Base-by-base conservation (phyloP, 148 eudicot species). In the Chenopodium quinoa region DNA sequence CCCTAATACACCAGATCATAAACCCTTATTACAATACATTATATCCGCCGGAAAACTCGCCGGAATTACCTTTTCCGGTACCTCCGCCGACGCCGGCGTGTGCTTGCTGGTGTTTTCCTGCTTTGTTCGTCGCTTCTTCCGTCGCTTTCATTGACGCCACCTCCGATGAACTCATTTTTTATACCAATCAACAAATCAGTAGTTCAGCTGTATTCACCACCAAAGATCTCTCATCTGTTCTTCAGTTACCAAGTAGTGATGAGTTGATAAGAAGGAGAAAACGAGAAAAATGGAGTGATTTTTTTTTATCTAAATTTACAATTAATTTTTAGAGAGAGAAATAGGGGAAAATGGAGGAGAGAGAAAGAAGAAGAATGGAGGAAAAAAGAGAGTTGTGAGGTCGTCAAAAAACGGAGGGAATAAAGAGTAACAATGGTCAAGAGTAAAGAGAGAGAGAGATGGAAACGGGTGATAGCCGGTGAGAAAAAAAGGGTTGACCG, bases 181-280 rank as follows among this genome's bases (percentile, higher is more conserved):
- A 4, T n/a, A 6, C 8, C 2, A 40, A 7, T 9, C 9, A 66
- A 34, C 37, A 34, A 37, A 37, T 37, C 44, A 37, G 44, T 37
- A 37, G 44, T 37, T 37, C 44, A 37, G 44, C 44, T 5, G 50
- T 77, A 34, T 63, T 83, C 78, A 87, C 5, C 80, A 87, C 5
- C 80, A 77, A 89, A 86, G 93, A 92, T 91, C 97, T 89, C 91
- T 88, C 91, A 86, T 87, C 87, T 70, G 32, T 31, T 31, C 32
- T 31, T 31, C 32, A 1, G 32, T 31, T 31, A 31, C 32, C 32
- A 31, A 1, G 32, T 31, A 31, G 32, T 31, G 44, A 37, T 48
- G 13, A 10, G 52, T 9, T 48, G 52, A 48, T 9, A 14, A 48
- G 23, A 19, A 7, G 11, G 9, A 7, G 14, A 72, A 72, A 7